A percentile compares a stretch with the other conserved stretches of the same genome.
Conservation (phyloP, 192 early-diverging fungal genomes). For the Phycomyces nitens region DNA sequence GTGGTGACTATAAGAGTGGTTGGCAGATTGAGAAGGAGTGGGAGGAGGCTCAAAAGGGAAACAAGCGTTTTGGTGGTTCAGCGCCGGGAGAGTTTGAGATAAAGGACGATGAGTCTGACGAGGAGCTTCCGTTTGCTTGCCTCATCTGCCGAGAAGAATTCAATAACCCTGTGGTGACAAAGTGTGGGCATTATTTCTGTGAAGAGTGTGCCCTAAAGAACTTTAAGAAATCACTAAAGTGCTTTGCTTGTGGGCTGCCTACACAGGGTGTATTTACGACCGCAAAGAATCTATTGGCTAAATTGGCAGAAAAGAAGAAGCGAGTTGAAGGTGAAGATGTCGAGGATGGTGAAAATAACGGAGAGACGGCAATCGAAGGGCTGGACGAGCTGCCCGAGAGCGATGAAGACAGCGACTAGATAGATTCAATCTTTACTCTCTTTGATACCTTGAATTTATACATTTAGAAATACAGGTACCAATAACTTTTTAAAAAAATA, state of each 20-base stretch:
- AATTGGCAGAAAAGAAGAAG: slow-evolving; percentile 49
- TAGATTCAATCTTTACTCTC: not conserved
- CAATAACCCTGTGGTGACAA: slow-evolving; percentile 85
- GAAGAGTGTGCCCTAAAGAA: slow-evolving; percentile 88
- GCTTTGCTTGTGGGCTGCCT: slow-evolving; percentile 81
- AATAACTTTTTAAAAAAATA: not conserved
- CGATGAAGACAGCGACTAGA: slow-evolving; percentile 28
- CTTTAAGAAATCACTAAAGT: slow-evolving; percentile 81
- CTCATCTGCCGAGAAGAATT: slow-evolving; percentile 90
- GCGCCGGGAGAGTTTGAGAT: slow-evolving; percentile 44
- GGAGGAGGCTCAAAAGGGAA: slow-evolving; percentile 78
- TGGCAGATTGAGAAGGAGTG: slow-evolving; percentile 98
- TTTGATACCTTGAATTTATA: too few species aligned
- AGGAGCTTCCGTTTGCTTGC: slow-evolving; percentile 94
- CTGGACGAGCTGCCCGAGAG: slow-evolving; percentile 25
- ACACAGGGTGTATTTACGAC: slow-evolving; percentile 84
- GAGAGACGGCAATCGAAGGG: slow-evolving; percentile 21
- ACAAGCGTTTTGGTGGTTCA: slow-evolving; percentile 46
- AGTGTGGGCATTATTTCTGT: slow-evolving; percentile 97
- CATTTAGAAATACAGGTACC: not conserved
- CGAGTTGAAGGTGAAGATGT: slow-evolving; percentile 34
- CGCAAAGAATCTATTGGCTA: slow-evolving; percentile 69
- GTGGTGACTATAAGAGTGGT: slow-evolving; percentile 93
- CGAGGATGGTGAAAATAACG: slow-evolving; percentile 27
- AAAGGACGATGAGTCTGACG: slow-evolving; percentile 56